phyloP scores from a whole-genome alignment of 495 filamentous ascomycete species.

The Aspergillus funiculosus region DNA sequence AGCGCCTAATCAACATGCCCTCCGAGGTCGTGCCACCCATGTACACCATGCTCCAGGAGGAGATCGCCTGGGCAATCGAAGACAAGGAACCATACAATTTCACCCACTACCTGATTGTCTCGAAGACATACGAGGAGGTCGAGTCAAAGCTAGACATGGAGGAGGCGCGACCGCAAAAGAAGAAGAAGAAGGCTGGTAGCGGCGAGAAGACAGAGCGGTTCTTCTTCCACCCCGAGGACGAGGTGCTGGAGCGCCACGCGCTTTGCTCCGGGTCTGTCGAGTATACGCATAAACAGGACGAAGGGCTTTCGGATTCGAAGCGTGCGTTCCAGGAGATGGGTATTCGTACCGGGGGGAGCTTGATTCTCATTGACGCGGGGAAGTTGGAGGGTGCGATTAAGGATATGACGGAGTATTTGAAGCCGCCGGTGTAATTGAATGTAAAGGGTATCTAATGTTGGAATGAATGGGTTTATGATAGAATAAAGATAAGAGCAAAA shows the following conservation, averaged over 20 bases:
- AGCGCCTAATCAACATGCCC: constrained; percentile 93
- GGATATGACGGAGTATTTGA: constrained; percentile 65
- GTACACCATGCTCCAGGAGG: constrained; percentile 92
- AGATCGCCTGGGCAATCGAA: constrained; percentile 82
- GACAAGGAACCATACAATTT: constrained; percentile 92
- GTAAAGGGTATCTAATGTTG: constrained; percentile 11
- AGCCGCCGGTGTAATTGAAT: constrained; percentile 26
- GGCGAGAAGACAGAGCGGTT: constrained; percentile 47
- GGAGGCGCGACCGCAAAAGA: constrained; percentile 65
- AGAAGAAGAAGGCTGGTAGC: constrained; percentile 62
- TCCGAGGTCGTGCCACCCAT: constrained; percentile 86
- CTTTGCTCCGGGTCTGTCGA: constrained; percentile 59
- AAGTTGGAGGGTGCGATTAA: constrained; percentile 64
- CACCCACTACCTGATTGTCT: constrained; percentile 85
- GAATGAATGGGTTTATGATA: constrained; percentile 27
- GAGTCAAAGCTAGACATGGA: constrained; percentile 70
- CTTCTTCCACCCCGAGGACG: constrained; percentile 97
- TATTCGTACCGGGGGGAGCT: constrained; percentile 71
- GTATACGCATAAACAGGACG: constrained; percentile 70
- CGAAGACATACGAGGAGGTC: constrained; percentile 85
- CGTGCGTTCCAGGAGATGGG: constrained; percentile 91
- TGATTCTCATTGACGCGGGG: constrained; percentile 68
- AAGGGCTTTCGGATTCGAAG: constrained; percentile 81
- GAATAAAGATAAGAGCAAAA: constrained; percentile 15
- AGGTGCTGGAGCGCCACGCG: constrained; percentile 73